These are phyloP conservation scores for Calamus simplicifolius DNA, from an alignment of 176 grass and related monocot genomes.

Conservation along the genomic window DNA sequence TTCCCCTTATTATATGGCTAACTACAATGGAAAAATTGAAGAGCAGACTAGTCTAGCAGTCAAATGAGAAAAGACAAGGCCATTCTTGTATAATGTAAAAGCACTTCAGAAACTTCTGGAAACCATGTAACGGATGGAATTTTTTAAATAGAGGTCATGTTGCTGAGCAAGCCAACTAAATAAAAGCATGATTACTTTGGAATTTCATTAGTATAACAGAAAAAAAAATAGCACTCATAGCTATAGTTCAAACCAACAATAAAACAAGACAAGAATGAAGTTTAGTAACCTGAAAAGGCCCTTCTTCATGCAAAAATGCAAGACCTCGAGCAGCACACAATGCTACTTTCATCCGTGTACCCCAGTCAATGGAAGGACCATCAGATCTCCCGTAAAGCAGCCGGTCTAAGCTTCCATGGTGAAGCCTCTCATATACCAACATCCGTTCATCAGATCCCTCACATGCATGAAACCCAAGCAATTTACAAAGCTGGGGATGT, in stretches of 20 bases:
- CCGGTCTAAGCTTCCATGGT: constrained; percentile 76
- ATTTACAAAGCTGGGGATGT: constrained; percentile 85
- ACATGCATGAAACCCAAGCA: constrained; percentile 63
- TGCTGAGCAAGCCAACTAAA: too few species aligned
- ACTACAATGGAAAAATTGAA: constrained; percentile 4
- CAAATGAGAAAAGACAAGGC: not conserved
- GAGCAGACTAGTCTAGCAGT: not conserved
- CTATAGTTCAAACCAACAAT: too few species aligned
- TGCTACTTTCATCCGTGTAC: constrained; percentile 77
- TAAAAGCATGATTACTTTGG: too few species aligned
- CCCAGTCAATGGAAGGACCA: constrained; percentile 86
- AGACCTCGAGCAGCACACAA: constrained; percentile 75
- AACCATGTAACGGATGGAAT: too few species aligned
- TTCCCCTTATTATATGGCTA: too few species aligned
- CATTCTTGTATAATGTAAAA: too few species aligned
- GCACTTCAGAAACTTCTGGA: too few species aligned
- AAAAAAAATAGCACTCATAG: too few species aligned
- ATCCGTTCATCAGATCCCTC: constrained; percentile 76
- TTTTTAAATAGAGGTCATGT: too few species aligned
- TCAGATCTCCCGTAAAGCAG: constrained; percentile 70
- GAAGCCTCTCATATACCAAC: constrained; percentile 81
- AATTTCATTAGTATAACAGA: too few species aligned
- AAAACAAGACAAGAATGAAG: not conserved
- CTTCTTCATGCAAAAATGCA: constrained; percentile 96
- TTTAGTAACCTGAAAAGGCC: constrained; percentile 79